phyloP scores from a whole-genome alignment of 2,329 filamentous ascomycete species.

The Volutella citrinella region DNA sequence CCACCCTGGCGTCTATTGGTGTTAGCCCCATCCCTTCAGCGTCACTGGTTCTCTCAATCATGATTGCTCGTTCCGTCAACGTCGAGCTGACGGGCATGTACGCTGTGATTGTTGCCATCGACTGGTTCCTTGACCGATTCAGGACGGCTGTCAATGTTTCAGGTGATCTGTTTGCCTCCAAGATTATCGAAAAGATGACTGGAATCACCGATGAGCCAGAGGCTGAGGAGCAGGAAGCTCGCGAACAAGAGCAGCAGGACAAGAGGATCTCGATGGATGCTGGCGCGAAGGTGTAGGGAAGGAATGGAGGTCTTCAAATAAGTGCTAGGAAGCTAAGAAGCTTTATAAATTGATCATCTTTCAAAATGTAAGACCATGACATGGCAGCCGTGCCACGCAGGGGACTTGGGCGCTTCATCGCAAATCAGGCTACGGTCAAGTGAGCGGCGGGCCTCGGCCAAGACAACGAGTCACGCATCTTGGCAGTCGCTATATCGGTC shows the following conservation, averaged over 20 bases:
- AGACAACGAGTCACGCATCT: too few species aligned
- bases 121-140: conserved; percentile 57
- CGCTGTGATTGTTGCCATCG: conserved; percentile 51
- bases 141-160: conserved; percentile 49
- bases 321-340: too few species aligned
- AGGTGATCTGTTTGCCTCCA: conserved; percentile 41
- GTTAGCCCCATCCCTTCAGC: conserved; percentile 52
- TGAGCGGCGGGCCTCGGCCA: too few species aligned
- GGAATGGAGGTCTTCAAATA: too few species aligned
- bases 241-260: conserved; percentile 9
- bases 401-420: too few species aligned
- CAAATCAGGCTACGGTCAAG: too few species aligned
- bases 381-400: too few species aligned
- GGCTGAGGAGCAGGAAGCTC: conserved; percentile 14
- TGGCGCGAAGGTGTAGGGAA: conserved; percentile 18
- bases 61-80: conserved; percentile 46
- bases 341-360: too few species aligned
- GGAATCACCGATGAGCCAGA: conserved; percentile 19
- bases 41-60: conserved; percentile 48
- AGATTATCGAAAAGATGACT: conserved; percentile 24
- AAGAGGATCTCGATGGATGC: conserved; percentile 6
- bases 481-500: too few species aligned
- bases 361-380: too few species aligned
- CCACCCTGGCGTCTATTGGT: conserved; percentile 50
- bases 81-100: conserved; percentile 48